Evolutionary conservation across 2,329 filamentous ascomycete species (phyloP).

Genomic region (Helicocarpus griseus): DNA sequence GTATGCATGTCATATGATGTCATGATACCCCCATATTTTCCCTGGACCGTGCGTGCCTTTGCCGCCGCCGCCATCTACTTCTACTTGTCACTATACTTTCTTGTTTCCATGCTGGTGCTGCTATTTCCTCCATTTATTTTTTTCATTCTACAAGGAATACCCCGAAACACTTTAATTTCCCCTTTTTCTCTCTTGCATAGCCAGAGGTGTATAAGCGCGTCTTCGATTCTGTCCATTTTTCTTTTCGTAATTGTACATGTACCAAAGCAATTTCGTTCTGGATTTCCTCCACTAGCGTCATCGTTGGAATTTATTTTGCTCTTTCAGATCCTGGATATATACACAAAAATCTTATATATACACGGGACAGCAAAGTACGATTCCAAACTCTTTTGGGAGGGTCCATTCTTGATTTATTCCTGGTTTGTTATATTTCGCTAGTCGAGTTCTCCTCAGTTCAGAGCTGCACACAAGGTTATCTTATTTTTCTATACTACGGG

Average conservation of each 20-base stretch:
- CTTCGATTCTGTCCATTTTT: not conserved
- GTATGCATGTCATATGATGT: not conserved
- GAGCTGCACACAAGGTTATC: no score
- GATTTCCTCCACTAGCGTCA: not conserved
- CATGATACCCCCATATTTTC: not conserved
- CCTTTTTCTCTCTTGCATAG: slow-evolving; percentile 1
- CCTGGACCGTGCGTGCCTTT: no score
- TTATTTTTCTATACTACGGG: no score
- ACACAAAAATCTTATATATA: not conserved
- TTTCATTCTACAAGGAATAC: not conserved
- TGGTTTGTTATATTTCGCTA: no score
- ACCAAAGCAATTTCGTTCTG: not conserved
- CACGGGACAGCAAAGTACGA: not conserved
- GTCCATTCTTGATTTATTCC: not conserved
- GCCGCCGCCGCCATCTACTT: no score
- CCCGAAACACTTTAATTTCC: not conserved
- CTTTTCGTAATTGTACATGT: not conserved
- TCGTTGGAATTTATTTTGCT: not conserved
- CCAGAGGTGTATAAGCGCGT: not conserved
- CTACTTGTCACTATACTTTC: no score
- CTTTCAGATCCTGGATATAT: not conserved
- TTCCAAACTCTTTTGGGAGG: not conserved
- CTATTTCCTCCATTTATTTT: not conserved
- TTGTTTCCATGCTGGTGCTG: no score
- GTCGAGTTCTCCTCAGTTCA: no score